phyloP scores from a whole-genome alignment of 495 filamentous ascomycete species.

The Aspergillus carlsbadensis region DNA sequence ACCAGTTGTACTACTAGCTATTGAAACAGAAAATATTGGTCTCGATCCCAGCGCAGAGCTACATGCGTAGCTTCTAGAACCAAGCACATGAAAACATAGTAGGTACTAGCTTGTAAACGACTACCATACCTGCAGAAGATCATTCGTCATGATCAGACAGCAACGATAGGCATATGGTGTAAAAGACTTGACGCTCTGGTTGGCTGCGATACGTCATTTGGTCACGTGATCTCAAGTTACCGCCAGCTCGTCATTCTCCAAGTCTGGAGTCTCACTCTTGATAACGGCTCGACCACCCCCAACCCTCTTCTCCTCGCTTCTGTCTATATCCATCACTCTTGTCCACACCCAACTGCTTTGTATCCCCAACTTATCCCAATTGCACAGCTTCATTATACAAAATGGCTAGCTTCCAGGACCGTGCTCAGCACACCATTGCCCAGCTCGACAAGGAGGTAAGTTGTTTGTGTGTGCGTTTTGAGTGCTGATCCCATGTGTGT shows the following conservation, averaged over 20 bases:
- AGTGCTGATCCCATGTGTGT: slow-evolving; percentile 26
- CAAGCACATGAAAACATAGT: background rate
- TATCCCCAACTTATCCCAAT: background rate
- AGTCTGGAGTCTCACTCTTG: background rate
- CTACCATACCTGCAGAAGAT: background rate
- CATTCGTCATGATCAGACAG: background rate
- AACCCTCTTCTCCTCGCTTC: slow-evolving; percentile 2
- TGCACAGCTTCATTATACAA: slow-evolving; percentile 14
- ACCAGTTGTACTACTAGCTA: no score
- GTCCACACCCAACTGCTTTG: background rate
- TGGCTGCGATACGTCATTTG: no score
- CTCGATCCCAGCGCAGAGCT: no score
- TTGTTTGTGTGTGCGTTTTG: slow-evolving; percentile 34
- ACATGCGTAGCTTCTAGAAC: background rate
- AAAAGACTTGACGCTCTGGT: no score
- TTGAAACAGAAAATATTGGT: no score
- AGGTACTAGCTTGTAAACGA: background rate
- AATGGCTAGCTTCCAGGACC: slow-evolving; percentile 83
- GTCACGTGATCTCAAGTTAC: background rate
- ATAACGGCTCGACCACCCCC: slow-evolving; percentile 8
- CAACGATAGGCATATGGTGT: no score
- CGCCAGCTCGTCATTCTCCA: background rate
- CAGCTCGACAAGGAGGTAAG: slow-evolving; percentile 98
- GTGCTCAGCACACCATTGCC: slow-evolving; percentile 80
- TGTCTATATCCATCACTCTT: background rate